phyloP scores from a whole-genome alignment of 129 eudicot species.

The Cynara cardunculus region DNA sequence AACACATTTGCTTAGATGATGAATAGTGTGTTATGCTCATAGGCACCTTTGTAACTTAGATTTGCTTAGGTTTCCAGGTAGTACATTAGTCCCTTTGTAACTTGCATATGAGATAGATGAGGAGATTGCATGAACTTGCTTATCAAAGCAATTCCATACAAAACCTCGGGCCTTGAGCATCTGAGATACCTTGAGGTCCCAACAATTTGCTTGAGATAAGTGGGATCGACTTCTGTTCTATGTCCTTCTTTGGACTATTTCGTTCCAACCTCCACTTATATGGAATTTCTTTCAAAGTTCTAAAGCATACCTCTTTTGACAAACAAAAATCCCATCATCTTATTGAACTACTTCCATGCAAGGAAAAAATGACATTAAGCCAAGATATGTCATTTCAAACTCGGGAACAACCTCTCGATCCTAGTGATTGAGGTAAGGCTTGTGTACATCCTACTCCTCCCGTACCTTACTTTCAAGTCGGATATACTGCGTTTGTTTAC shows the following conservation, averaged over 20 bases:
- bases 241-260: not conserved
- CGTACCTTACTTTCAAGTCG: not conserved
- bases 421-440: no score
- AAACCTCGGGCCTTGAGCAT: constrained; percentile 11
- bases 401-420: no score
- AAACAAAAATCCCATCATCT: not conserved
- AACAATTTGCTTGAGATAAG: constrained; percentile 15
- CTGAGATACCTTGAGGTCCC: constrained; percentile 7
- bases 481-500: not conserved
- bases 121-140: constrained; percentile 3
- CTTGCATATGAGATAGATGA: not conserved
- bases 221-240: not conserved
- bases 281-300: constrained; percentile 7
- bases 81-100: no score
- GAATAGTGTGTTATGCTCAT: not conserved
- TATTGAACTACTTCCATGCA: not conserved
- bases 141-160: not conserved
- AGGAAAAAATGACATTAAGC: not conserved
- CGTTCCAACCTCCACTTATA: not conserved
- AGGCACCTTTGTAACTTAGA: no score
- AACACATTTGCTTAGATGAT: not conserved
- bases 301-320: constrained; percentile 7
- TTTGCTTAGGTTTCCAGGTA: no score
- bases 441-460: no score
- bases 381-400: no score